These are phyloP conservation scores for Saccharomycopsis vini DNA, from an alignment of 805 yeast genomes.

Conservation along the genomic window DNA sequence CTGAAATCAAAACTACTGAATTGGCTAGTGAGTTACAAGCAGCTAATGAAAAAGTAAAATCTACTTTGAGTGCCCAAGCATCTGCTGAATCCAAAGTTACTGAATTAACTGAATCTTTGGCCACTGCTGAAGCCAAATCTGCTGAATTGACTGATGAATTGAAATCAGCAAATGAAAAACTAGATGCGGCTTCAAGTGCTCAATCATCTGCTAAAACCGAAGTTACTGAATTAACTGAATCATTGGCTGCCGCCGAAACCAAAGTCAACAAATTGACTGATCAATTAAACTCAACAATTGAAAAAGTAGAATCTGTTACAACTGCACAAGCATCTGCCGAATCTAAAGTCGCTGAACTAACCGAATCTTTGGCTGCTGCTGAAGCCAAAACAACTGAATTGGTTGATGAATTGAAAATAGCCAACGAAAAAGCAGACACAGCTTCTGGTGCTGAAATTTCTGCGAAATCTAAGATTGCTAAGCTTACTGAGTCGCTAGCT, in stretches of 20 bases:
- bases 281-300: not conserved
- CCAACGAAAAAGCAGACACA: not conserved
- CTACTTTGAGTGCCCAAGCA: not conserved
- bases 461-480: not conserved
- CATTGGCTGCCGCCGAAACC: too few species aligned
- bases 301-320: not conserved
- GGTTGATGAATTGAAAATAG: slow-evolving; percentile 2
- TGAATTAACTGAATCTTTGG: not conserved
- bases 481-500: not conserved
- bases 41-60: not conserved
- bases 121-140: not conserved
- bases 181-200: not conserved
- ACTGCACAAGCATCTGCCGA: not conserved
- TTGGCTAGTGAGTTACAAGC: not conserved
- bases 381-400: too few species aligned
- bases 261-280: not conserved
- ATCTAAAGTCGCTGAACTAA: not conserved
- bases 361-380: not conserved
- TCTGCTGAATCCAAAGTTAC: not conserved
- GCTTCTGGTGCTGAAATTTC: not conserved
- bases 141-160: not conserved
- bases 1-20: not conserved
- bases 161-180: not conserved
- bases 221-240: not conserved
- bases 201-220: not conserved